These are phyloP conservation scores for Ascochyta clinopodiicola DNA, from an alignment of 2,329 filamentous ascomycete species.

Conservation along the genomic window DNA sequence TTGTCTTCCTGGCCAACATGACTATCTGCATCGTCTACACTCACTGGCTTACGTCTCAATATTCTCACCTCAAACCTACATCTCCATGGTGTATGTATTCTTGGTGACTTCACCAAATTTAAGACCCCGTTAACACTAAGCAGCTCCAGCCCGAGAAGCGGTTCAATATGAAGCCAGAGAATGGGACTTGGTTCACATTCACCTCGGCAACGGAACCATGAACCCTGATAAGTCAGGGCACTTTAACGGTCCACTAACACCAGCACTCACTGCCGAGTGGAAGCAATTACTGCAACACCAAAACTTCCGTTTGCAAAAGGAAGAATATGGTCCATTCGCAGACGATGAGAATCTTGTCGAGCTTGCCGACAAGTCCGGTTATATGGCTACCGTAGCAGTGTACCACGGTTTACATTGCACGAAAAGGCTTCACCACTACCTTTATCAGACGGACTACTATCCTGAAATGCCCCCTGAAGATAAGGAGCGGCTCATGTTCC, in stretches of 20 bases:
- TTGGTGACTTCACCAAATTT: background rate
- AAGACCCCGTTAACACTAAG: background rate
- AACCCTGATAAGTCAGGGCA: slow-evolving; percentile 1
- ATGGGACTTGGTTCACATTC: background rate
- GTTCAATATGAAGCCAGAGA: background rate
- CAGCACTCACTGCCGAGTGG: background rate
- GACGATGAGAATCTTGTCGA: background rate
- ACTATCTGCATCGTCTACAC: slow-evolving; percentile 1
- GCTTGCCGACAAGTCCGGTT: background rate
- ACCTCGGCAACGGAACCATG: slow-evolving; percentile 1
- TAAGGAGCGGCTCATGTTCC: background rate
- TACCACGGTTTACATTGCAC: slow-evolving; percentile 1
- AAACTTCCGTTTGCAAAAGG: slow-evolving; percentile 2
- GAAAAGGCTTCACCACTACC: slow-evolving; percentile 1
- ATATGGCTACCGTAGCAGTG: background rate
- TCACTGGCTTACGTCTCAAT: slow-evolving; percentile 2
- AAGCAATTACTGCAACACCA: slow-evolving; percentile 2
- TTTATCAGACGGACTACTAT: background rate
- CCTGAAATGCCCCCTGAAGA: background rate
- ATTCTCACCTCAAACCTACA: background rate
- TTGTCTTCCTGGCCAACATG: slow-evolving; percentile 3
- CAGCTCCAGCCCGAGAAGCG: background rate
- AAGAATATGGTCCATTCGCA: background rate
- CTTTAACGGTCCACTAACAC: background rate
- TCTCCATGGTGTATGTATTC: background rate